Evolutionary conservation across 129 eudicot species (phyloP).

Genomic region (Centaurea solstitialis): DNA sequence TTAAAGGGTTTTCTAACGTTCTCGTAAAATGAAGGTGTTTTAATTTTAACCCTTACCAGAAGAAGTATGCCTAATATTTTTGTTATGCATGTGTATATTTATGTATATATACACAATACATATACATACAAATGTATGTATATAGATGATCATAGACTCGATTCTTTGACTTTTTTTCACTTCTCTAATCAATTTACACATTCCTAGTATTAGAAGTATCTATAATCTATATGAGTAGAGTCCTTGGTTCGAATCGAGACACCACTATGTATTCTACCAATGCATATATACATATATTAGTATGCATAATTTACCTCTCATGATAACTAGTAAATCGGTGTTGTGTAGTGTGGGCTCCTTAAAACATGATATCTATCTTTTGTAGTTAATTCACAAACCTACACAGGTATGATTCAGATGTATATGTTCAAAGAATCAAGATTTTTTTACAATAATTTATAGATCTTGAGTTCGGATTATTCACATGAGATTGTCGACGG

Average conservation of each 20-base stretch:
- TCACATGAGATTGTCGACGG: not conserved
- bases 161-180: too few relatives aligned
- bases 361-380: not conserved
- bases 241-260: not conserved
- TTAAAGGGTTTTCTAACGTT: too few relatives aligned
- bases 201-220: not conserved
- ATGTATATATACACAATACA: not conserved
- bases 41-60: not conserved
- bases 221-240: not conserved
- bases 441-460: not conserved
- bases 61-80: not conserved
- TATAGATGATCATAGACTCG: not conserved
- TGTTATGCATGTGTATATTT: not conserved
- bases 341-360: not conserved
- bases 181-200: not conserved
- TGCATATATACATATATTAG: too few relatives aligned
- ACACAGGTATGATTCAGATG: not conserved
- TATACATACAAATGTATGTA: not conserved
- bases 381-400: not conserved
- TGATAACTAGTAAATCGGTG: not conserved
- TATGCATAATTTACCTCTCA: not conserved
- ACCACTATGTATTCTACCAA: not conserved
- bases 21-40: too few relatives aligned
- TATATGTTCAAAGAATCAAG: not conserved
- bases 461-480: not conserved